Conservation (phyloP, 2,329 filamentous ascomycete species). For the Aspergillus sp. region DNA sequence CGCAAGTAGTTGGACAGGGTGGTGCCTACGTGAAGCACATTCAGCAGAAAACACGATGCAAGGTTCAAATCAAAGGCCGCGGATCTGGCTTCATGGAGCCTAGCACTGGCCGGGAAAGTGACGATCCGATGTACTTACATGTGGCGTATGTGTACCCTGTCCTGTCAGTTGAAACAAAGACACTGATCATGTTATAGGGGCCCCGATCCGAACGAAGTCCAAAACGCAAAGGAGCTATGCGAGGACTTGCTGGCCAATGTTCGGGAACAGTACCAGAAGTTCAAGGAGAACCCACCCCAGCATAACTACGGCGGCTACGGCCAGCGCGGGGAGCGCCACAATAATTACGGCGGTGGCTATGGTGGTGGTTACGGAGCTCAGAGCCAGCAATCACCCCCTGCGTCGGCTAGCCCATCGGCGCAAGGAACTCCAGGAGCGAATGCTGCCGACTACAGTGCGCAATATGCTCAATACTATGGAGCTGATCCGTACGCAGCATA, state of each 20-base stretch:
- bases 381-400: slow-evolving; percentile 38
- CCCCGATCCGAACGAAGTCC: slow-evolving; percentile 81
- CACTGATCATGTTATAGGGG: slow-evolving; percentile 59
- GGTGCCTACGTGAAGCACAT: slow-evolving; percentile 98
- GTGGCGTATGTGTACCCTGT: slow-evolving; percentile 64
- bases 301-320: slow-evolving; percentile 62
- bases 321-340: slow-evolving; percentile 44
- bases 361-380: slow-evolving; percentile 39
- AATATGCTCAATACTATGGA: slow-evolving; percentile 80
- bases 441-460: slow-evolving; percentile 68
- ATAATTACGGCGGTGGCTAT: slow-evolving; percentile 43
- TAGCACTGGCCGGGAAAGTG: slow-evolving; percentile 83
- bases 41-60: slow-evolving; percentile 89
- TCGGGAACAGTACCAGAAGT: slow-evolving; percentile 83
- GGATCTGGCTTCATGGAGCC: slow-evolving; percentile 93
- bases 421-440: slow-evolving; percentile 39
- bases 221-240: slow-evolving; percentile 83
- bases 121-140: slow-evolving; percentile 95
- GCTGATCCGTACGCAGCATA: slow-evolving; percentile 87
- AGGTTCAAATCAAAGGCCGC: slow-evolving; percentile 96
- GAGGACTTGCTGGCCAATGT: slow-evolving; percentile 85
- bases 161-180: neutral
- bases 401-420: slow-evolving; percentile 46
- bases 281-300: slow-evolving; percentile 76
- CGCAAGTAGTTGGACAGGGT: slow-evolving; percentile 91